A percentile compares a stretch with the other conserved stretches of the same genome.
phyloP scores from a whole-genome alignment of 108 stramenopile species.

The Cylindrotheca closterium region DNA sequence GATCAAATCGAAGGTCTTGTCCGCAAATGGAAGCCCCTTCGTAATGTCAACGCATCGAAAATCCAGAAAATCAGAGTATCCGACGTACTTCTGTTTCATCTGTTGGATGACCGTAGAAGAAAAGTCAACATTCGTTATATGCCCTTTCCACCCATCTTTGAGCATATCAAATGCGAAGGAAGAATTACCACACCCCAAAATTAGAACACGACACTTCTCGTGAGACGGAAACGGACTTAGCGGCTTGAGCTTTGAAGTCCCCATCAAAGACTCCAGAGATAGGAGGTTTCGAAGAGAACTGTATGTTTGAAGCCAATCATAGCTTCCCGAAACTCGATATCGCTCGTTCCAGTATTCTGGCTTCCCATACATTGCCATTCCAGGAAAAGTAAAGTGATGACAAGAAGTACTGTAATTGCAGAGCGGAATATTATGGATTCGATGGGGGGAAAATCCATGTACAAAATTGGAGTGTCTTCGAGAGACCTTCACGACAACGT shows the following conservation, averaged over 20 bases:
- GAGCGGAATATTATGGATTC: neutral
- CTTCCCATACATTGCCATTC: constrained; percentile 52
- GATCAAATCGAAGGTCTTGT: constrained; percentile 79
- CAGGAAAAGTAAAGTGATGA: neutral
- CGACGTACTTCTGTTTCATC: constrained; percentile 55
- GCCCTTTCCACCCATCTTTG: constrained; percentile 59
- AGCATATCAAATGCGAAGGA: constrained; percentile 68
- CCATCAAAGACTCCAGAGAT: constrained; percentile 11
- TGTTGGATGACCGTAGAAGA: constrained; percentile 71
- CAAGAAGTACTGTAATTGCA: too few species aligned
- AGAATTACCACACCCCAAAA: constrained; percentile 72
- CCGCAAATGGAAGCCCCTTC: constrained; percentile 54
- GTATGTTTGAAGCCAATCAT: constrained; percentile 38
- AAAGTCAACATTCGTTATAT: constrained; percentile 69
- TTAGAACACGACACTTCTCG: constrained; percentile 46
- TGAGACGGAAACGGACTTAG: constrained; percentile 42
- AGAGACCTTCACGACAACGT: too few species aligned
- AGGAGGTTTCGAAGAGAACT: constrained; percentile 17
- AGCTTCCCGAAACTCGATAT: constrained; percentile 34
- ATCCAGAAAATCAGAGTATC: constrained; percentile 3
- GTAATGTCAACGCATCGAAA: constrained; percentile 73
- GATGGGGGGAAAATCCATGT: neutral
- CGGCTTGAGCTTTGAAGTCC: constrained; percentile 4
- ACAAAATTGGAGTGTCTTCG: too few species aligned
- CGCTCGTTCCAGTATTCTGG: constrained; percentile 68